Base-by-base conservation (phyloP, 495 filamentous ascomycete genomes). In the Podospora comata region DNA sequence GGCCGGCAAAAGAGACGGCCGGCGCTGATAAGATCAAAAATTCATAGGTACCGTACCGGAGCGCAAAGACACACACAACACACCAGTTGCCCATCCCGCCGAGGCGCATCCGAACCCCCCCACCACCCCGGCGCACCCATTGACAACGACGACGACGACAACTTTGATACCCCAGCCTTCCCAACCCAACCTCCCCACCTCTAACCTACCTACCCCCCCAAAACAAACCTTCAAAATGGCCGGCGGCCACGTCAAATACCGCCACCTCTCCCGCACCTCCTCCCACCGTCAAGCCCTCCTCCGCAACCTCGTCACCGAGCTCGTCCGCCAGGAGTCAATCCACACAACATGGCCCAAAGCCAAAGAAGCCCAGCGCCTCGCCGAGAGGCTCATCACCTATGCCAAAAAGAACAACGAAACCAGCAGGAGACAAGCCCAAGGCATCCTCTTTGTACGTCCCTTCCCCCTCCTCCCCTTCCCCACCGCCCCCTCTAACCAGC, bases 281-380 rank as follows among this genome's bases (percentile, higher is more conserved):
- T 80, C 95, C 34, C 95, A 97, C 76, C 88, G 95, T 75, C 87
- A 94, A 80, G 94, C 95, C 65, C 87, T 99, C 69, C 91, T 99
- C 67, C 93, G 95, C 71, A 98, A 98, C 80, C 85, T 99, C 58
- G 92, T 98, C 74, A 96, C 93, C 68, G 94, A 93, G n/a, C 90
- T 99, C 66, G 88, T 99, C 83, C 84, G 90, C 75, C 87, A 97
- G 78, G 95, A 99, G 81, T 87, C 90, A 64, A 96, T 99, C 82
- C 88, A 87, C 60, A 99, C 95, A 28, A 97, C 95, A 81, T 97
- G 90, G 88, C 87, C 87, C 77, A 98, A 97, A 82, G 95, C 95
- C 34, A 99, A 98, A 79, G 95, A 99, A 82, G 91, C 95, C 58
- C 95, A 98, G 79, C 86, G 90, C 1, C 78, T 97, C 30, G 95